phyloP scores from a whole-genome alignment of 805 yeast species.

The Pichia occidentalis region DNA sequence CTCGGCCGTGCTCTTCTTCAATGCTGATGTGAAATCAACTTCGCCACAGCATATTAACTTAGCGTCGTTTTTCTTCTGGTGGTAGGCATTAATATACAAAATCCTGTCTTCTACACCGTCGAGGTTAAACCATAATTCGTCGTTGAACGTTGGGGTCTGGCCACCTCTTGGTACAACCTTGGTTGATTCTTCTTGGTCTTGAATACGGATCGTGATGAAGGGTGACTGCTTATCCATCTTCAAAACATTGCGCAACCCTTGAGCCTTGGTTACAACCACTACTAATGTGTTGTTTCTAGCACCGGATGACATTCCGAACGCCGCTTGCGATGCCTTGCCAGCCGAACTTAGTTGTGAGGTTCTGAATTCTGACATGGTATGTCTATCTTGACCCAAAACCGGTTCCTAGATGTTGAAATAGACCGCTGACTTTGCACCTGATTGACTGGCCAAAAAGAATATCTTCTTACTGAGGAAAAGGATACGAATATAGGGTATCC shows the following conservation, averaged over 20 bases:
- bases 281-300: conserved; percentile 44
- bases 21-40: conserved; percentile 69
- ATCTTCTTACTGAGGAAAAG: too few relatives aligned
- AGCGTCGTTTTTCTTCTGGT: conserved; percentile 81
- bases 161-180: conserved; percentile 81
- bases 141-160: conserved; percentile 87
- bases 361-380: conserved; percentile 7
- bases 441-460: too few relatives aligned
- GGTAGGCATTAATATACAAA: conserved; percentile 68
- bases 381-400: too few relatives aligned
- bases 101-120: conserved; percentile 56
- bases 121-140: conserved; percentile 61
- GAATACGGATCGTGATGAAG: conserved; percentile 74
- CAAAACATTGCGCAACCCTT: conserved; percentile 78
- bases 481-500: too few relatives aligned
- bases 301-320: too few relatives aligned
- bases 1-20: conserved; percentile 56
- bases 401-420: too few relatives aligned
- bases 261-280: conserved; percentile 72
- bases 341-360: conserved; percentile 6
- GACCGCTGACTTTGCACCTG: too few relatives aligned
- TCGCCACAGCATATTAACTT: conserved; percentile 78
- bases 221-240: conserved; percentile 93
- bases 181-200: conserved; percentile 75
- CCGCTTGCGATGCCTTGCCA: too few relatives aligned